Conservation (phyloP, 352 stramenopile species). For the Phytophthora fragariae region DNA sequence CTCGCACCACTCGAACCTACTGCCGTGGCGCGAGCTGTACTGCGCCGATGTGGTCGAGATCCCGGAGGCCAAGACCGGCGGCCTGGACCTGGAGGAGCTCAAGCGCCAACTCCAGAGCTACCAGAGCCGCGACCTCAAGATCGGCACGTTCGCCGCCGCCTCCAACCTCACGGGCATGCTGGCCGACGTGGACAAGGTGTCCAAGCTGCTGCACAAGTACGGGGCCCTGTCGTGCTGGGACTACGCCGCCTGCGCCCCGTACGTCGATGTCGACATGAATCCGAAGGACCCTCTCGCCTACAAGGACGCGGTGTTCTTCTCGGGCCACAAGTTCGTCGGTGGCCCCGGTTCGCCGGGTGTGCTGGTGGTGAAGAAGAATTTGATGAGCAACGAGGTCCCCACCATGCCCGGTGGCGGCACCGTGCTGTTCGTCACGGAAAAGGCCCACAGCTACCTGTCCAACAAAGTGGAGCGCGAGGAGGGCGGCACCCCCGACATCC, state of each 20-base stretch:
- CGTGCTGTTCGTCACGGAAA: conserved; percentile 68
- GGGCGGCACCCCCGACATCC: conserved; percentile 96
- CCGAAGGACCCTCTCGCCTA: conserved; percentile 60
- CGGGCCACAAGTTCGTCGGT: conserved; percentile 97
- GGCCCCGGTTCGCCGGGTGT: conserved; percentile 93
- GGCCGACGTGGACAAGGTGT: conserved; percentile 89
- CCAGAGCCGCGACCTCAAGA: conserved; percentile 58
- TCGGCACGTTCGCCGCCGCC: conserved; percentile 93
- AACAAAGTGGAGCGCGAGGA: conserved; percentile 93
- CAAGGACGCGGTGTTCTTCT: conserved; percentile 97
- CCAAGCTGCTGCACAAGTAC: conserved; percentile 91
- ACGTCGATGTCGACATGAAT: conserved; percentile 97
- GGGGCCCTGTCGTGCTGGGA: conserved; percentile 96
- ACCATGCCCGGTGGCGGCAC: conserved; percentile 57
- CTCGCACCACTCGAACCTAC: conserved; percentile 98
- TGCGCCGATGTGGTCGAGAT: conserved; percentile 84
- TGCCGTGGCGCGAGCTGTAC: conserved; percentile 95
- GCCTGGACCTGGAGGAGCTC: conserved; percentile 75
- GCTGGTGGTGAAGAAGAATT: conserved; percentile 95
- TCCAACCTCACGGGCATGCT: conserved; percentile 97
- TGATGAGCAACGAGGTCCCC: conserved; percentile 72
- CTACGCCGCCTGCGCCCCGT: conserved; percentile 95
- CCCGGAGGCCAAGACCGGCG: conserved; percentile 52
- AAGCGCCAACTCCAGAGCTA: conserved; percentile 58
- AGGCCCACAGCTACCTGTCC: conserved; percentile 70